phyloP scores from a whole-genome alignment of 2,329 filamentous ascomycete genomes.

The Diaporthe destruens region DNA sequence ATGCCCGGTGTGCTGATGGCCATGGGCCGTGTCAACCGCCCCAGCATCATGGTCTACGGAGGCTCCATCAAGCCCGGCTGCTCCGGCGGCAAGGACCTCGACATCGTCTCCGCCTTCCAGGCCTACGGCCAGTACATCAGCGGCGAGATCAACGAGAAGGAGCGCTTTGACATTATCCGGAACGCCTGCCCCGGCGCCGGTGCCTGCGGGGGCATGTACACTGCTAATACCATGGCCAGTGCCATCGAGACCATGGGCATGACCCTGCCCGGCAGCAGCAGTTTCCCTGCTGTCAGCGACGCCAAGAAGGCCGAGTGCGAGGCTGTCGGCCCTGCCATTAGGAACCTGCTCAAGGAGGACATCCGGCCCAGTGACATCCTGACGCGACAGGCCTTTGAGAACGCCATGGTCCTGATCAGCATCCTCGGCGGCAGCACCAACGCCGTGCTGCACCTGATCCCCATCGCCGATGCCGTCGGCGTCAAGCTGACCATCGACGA shows the following conservation, averaged over 20 bases:
- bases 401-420: constrained; percentile 86
- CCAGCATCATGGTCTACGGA: constrained; percentile 97
- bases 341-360: constrained; percentile 79
- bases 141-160: constrained; percentile 89
- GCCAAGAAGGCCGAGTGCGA: constrained; percentile 81
- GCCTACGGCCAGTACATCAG: constrained; percentile 95
- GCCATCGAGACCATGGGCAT: constrained; percentile 81
- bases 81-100: constrained; percentile 81
- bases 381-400: constrained; percentile 84
- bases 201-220: constrained; percentile 90
- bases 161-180: constrained; percentile 94
- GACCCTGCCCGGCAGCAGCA: constrained; percentile 85
- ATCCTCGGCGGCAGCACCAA: constrained; percentile 89
- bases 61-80: constrained; percentile 95
- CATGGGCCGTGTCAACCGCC: constrained; percentile 94
- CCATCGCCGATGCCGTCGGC: constrained; percentile 84
- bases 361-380: constrained; percentile 84
- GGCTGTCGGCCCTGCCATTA: constrained; percentile 78
- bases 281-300: constrained; percentile 80
- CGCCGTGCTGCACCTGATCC: constrained; percentile 86
- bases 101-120: constrained; percentile 98
- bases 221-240: constrained; percentile 81
- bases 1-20: constrained; percentile 95
- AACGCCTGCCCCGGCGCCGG: constrained; percentile 88
- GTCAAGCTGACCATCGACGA: constrained; percentile 88